A percentile compares a stretch with the other conserved stretches of the same genome.
These are phyloP conservation scores for Monosporozyma siamensis DNA, from an alignment of 805 yeast genomes.

Conservation along the genomic window DNA sequence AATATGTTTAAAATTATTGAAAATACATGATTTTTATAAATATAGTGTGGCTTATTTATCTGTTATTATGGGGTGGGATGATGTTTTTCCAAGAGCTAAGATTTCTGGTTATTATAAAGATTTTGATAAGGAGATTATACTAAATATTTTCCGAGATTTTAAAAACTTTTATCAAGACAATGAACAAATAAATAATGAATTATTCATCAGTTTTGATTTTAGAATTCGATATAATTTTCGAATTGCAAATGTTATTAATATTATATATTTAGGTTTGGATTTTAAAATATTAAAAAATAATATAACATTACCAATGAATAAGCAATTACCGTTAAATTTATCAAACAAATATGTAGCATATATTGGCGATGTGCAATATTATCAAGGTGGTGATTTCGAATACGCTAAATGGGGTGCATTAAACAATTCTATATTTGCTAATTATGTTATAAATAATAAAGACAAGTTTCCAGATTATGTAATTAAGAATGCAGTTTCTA, in stretches of 20 bases:
- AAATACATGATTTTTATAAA: slow-evolving; percentile 1
- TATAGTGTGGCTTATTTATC: neutral
- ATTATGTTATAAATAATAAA: neutral
- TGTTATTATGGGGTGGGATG: neutral
- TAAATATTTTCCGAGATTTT: too few species aligned
- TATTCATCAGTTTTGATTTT: neutral
- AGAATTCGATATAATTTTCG: too few species aligned
- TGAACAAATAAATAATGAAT: neutral
- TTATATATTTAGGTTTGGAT: neutral
- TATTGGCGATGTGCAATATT: slow-evolving; percentile 2
- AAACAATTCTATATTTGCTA: slow-evolving; percentile 1
- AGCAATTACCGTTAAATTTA: neutral
- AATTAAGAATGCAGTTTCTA: slow-evolving; percentile 1
- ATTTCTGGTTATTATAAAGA: neutral
- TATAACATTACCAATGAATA: neutral
- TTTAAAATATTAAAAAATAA: neutral
- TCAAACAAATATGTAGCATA: slow-evolving; percentile 1
- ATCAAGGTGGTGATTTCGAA: slow-evolving; percentile 4
- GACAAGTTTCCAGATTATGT: slow-evolving; percentile 3
- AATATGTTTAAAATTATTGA: slow-evolving; percentile 1
- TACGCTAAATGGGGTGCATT: slow-evolving; percentile 3
- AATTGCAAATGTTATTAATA: too few species aligned
- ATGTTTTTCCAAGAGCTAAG: neutral
- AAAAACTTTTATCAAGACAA: neutral
- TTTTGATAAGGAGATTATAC: too few species aligned